Percentiles rank a stretch among this genome's conserved stretches.
These are phyloP conservation scores for Metschnikowia reukaufii DNA, from an alignment of 805 yeast species.

Conservation along the genomic window DNA sequence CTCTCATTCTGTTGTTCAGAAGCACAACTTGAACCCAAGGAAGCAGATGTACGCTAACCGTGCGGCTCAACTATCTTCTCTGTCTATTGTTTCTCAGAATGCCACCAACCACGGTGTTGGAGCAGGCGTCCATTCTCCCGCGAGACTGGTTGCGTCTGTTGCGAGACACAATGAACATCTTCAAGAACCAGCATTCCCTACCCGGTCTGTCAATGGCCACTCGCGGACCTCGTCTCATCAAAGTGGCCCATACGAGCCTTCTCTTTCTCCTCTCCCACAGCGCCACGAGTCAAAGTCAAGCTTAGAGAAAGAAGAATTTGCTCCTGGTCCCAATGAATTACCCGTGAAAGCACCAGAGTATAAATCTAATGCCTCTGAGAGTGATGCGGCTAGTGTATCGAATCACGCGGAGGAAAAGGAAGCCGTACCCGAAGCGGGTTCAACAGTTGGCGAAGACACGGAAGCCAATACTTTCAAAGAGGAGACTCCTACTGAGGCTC, in stretches of 20 bases:
- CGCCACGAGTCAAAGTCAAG: slow-evolving; percentile 1
- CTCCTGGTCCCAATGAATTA: neutral
- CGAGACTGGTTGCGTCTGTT: neutral
- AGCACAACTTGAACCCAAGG: slow-evolving; percentile 1
- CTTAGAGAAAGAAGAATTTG: neutral
- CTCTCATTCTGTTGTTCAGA: neutral
- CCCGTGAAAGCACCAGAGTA: neutral
- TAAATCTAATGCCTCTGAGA: neutral
- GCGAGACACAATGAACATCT: neutral
- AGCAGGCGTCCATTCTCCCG: neutral
- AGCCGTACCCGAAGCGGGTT: neutral
- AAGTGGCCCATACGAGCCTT: slow-evolving; percentile 5
- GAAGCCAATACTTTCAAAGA: neutral
- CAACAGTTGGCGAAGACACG: neutral
- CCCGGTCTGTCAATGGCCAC: slow-evolving; percentile 8
- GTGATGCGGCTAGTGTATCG: neutral
- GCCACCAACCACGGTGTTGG: neutral
- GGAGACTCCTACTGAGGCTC: neutral
- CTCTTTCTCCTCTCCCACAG: neutral
- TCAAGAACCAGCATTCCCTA: neutral
- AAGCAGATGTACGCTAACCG: slow-evolving; percentile 12
- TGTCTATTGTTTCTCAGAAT: slow-evolving; percentile 22
- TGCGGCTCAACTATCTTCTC: slow-evolving; percentile 20
- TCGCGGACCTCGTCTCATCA: slow-evolving; percentile 14
- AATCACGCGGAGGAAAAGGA: neutral